Percentiles rank a stretch among this genome's conserved stretches.
These are phyloP conservation scores for Fusarium sp. DNA, from an alignment of 2,329 filamentous ascomycete species.

Conservation along the genomic window DNA sequence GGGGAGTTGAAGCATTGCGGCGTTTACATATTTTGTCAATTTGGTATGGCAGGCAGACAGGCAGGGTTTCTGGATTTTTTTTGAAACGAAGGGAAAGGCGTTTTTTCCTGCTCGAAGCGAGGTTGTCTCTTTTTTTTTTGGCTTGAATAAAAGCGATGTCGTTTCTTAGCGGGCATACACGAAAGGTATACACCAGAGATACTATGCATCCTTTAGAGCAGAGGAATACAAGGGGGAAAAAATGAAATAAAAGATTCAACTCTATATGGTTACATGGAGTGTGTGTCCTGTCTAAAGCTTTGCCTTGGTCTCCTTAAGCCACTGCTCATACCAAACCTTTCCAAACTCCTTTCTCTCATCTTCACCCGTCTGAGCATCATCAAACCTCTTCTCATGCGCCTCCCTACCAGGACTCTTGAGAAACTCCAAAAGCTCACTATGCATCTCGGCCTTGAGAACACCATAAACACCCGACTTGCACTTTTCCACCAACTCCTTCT, in stretches of 20 bases:
- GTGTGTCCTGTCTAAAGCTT: slow-evolving; percentile 47
- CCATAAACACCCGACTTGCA: slow-evolving; percentile 75
- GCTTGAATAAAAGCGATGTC: slow-evolving; percentile 5
- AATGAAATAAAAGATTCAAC: not conserved
- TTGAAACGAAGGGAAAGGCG: not conserved
- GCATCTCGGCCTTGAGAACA: slow-evolving; percentile 80
- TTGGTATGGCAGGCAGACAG: not conserved
- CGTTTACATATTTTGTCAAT: slow-evolving; percentile 30
- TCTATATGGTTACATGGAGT: not conserved
- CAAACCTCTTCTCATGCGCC: slow-evolving; percentile 60
- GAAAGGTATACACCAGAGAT: not conserved
- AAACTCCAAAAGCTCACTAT: slow-evolving; percentile 69
- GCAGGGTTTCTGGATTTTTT: not conserved
- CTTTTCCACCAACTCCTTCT: slow-evolving; percentile 70
- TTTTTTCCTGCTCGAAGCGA: not conserved
- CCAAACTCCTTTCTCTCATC: slow-evolving; percentile 56
- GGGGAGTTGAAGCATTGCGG: slow-evolving; percentile 35
- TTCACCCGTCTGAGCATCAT: slow-evolving; percentile 52
- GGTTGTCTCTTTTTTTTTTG: not conserved
- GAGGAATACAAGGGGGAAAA: slow-evolving; percentile 1
- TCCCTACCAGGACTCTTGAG: slow-evolving; percentile 64
- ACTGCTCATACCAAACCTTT: slow-evolving; percentile 61
- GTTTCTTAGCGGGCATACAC: not conserved
- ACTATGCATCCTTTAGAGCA: not conserved
- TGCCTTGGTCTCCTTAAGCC: slow-evolving; percentile 54